These are phyloP conservation scores for Mallotus repandus DNA, from an alignment of 441 rosid species.

Conservation along the genomic window DNA sequence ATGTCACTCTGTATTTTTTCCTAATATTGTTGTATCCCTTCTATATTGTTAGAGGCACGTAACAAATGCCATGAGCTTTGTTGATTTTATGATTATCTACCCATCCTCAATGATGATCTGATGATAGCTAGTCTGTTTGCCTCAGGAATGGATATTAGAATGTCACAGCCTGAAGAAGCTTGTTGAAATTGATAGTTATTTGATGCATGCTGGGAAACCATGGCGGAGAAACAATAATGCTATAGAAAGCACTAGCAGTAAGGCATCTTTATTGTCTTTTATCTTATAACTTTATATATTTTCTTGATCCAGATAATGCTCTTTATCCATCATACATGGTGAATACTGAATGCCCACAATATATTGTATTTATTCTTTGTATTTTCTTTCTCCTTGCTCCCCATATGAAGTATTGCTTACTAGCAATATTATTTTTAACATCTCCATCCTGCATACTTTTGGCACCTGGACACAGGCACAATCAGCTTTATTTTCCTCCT, in stretches of 20 bases:
- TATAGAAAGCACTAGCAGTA: slow-evolving; percentile 41
- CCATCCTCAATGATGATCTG: slow-evolving; percentile 4
- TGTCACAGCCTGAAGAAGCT: slow-evolving; percentile 68
- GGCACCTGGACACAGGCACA: background rate
- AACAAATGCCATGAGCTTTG: background rate
- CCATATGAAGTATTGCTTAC: background rate
- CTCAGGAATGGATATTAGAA: slow-evolving; percentile 82
- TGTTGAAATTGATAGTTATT: slow-evolving; percentile 74
- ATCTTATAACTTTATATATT: background rate
- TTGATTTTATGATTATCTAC: slow-evolving; percentile 5
- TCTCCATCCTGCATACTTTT: background rate
- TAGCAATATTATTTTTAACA: background rate
- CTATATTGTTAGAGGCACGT: background rate
- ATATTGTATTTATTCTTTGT: background rate
- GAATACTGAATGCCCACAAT: background rate
- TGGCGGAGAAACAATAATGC: slow-evolving; percentile 54
- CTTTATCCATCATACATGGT: background rate
- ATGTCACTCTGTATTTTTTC: background rate
- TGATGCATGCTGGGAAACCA: slow-evolving; percentile 88
- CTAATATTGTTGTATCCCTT: background rate
- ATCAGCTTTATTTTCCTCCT: background rate
- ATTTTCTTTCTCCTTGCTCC: background rate
- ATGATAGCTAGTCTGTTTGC: slow-evolving; percentile 15
- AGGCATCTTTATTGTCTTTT: background rate
- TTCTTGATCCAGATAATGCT: background rate